Evolutionary conservation across 1,284 basidiomycete genomes (phyloP), one percentile per base, ranked within the genome.

Genomic region (Pascua guehoae): DNA sequence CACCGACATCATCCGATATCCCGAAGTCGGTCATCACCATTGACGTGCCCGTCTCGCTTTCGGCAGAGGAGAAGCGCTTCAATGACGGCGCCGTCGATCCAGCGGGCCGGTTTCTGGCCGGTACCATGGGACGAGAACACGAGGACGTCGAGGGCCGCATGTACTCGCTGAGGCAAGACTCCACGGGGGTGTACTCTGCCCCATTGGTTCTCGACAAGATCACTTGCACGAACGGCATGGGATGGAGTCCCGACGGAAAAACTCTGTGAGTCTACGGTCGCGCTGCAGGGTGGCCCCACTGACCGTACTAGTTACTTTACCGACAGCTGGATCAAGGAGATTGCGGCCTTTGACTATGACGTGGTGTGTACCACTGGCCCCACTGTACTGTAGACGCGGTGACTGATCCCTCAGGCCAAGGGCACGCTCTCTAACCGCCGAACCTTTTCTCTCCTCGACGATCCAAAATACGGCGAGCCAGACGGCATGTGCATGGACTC

Each of bases 141-240:
- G 48, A 41, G 5, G 15, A 45, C 12, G 11, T 47, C n/a, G 54
- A 45, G 12, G 63, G 58, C 5, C 42, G 54, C 15, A 57, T 66
- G 56, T 64, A 49, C 51, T 50, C 60, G 1, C 47, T 62, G 14
- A 41, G 42, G 40, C 8, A 24, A 47, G 41, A 36, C 14, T 1
- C 18, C 15, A 3, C 9, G 39, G 1, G 43, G 55, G 9, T 32
- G 7, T 7, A 18, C 5, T 54, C 53, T 4, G 47, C 48, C 12
- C 49, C 46, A 8, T 40, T 63, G 14, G 47, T 65, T 2, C 42
- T 65, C 12, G 60, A 62, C 46, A 39, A 45, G 4, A 51, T 67
- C 12, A 66, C 64, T 0, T 64, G 62, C 45, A 62, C 64, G 5
- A 67, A 67, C 39, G 66, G 66, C 4, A 66, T 64, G 60, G 66